These are phyloP conservation scores for Tetracladium maxilliforme DNA, from an alignment of 2,329 filamentous ascomycete genomes.

Conservation along the genomic window DNA sequence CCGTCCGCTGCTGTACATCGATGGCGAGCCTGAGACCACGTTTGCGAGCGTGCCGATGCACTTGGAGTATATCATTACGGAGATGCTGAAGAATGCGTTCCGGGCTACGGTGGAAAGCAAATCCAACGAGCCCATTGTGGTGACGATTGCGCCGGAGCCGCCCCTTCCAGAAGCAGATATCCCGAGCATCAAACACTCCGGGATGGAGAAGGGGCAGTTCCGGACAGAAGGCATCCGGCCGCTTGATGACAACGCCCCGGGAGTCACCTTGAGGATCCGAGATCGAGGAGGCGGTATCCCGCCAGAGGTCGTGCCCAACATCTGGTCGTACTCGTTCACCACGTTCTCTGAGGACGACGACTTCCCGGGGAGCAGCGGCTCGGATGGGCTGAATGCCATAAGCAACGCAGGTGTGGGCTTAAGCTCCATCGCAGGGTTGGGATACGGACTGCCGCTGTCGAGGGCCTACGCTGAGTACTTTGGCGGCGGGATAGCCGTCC, in stretches of 20 bases:
- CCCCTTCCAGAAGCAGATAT: constrained; percentile 3
- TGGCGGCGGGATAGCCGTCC: constrained; percentile 86
- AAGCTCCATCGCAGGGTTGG: constrained; percentile 81
- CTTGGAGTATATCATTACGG: constrained; percentile 92
- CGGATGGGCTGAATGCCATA: constrained; percentile 63
- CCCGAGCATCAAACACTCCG: constrained; percentile 1
- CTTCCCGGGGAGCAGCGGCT: constrained; percentile 28
- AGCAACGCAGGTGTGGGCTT: constrained; percentile 50
- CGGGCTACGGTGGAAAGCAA: constrained; percentile 78
- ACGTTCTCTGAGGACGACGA: constrained; percentile 65
- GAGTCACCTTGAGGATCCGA: constrained; percentile 87
- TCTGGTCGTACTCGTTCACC: constrained; percentile 97
- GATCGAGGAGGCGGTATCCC: constrained; percentile 91
- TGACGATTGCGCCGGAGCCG: constrained; percentile 72
- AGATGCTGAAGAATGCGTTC: constrained; percentile 94
- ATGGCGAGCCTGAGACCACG: constrained; percentile 73
- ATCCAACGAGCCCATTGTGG: constrained; percentile 68
- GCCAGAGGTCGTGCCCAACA: constrained; percentile 67
- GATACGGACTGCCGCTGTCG: constrained; percentile 82
- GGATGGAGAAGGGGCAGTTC: constrained; percentile 2
- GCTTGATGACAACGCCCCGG: constrained; percentile 54
- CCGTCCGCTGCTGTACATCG: constrained; percentile 64
- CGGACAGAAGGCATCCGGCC: constrained; percentile 26
- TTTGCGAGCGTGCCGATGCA: constrained; percentile 94
- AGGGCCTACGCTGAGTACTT: constrained; percentile 97